A percentile compares a stretch with the other conserved stretches of the same genome.
phyloP scores from a whole-genome alignment of 768 basidiomycete species.

The Panellus pusillus region DNA sequence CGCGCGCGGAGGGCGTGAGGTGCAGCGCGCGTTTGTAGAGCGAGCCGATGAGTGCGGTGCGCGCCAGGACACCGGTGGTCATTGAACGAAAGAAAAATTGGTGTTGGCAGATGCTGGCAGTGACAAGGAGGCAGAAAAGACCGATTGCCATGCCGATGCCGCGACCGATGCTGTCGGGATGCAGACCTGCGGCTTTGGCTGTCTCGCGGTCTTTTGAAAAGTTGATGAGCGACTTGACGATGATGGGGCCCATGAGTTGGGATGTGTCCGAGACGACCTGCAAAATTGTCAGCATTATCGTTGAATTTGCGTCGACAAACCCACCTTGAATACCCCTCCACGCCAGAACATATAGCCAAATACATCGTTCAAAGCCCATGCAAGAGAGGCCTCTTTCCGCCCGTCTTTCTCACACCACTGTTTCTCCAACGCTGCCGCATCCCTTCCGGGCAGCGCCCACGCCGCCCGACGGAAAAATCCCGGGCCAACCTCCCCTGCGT shows the following conservation, averaged over 20 bases:
- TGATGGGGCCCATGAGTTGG: slow-evolving; percentile 61
- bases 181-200: slow-evolving; percentile 36
- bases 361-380: slow-evolving; percentile 62
- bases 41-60: slow-evolving; percentile 65
- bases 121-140: slow-evolving; percentile 48
- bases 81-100: slow-evolving; percentile 78
- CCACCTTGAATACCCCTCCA: slow-evolving; percentile 60
- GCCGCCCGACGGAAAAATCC: slow-evolving; percentile 32
- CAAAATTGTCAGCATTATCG: background rate
- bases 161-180: slow-evolving; percentile 42
- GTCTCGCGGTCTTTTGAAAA: slow-evolving; percentile 51
- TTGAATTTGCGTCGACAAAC: background rate
- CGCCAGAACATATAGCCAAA: slow-evolving; percentile 62
- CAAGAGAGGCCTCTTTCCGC: slow-evolving; percentile 48
- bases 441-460: slow-evolving; percentile 39
- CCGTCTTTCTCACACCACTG: slow-evolving; percentile 47
- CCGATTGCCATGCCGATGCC: slow-evolving; percentile 64
- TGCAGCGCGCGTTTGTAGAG: slow-evolving; percentile 68
- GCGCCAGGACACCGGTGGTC: slow-evolving; percentile 64
- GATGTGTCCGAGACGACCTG: slow-evolving; percentile 61
- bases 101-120: slow-evolving; percentile 58
- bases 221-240: slow-evolving; percentile 63
- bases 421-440: slow-evolving; percentile 32
- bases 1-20: slow-evolving; percentile 65
- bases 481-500: slow-evolving; percentile 36